These are phyloP conservation scores for Trametes polyzona DNA, from an alignment of 1,284 basidiomycete genomes.

Conservation along the genomic window DNA sequence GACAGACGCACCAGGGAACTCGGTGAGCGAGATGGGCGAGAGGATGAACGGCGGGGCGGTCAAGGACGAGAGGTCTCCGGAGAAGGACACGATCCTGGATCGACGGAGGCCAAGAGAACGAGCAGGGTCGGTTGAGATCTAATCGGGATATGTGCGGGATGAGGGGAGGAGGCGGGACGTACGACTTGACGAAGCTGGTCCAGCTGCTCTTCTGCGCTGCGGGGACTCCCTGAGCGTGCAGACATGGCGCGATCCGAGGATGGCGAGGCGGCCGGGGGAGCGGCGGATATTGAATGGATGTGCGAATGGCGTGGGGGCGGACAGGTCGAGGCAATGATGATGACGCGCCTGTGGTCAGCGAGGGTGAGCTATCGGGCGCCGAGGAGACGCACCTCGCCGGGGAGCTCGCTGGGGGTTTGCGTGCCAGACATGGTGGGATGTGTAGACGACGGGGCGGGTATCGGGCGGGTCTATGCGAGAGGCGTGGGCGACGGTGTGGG, in stretches of 20 bases:
- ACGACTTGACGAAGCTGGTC: slow-evolving; percentile 85
- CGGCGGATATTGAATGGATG: not conserved
- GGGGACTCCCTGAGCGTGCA: slow-evolving; percentile 61
- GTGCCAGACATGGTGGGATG: slow-evolving; percentile 17
- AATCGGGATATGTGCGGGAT: not conserved
- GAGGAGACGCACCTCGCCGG: slow-evolving; percentile 25
- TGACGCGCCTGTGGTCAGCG: slow-evolving; percentile 20
- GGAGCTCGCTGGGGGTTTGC: slow-evolving; percentile 23
- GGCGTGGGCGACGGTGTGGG: slow-evolving; percentile 3
- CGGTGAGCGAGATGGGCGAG: slow-evolving; percentile 83
- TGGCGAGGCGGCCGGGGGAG: not conserved
- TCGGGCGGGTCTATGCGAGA: slow-evolving; percentile 1
- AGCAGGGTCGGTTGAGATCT: not conserved
- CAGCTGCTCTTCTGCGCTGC: slow-evolving; percentile 75
- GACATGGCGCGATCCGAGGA: not conserved
- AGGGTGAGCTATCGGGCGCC: not conserved
- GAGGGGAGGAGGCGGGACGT: slow-evolving; percentile 32
- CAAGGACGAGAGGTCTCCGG: slow-evolving; percentile 91
- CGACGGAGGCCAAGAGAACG: slow-evolving; percentile 3
- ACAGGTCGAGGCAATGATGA: slow-evolving; percentile 23
- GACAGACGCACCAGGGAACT: slow-evolving; percentile 76
- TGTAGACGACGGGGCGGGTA: slow-evolving; percentile 6
- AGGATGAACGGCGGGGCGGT: slow-evolving; percentile 96
- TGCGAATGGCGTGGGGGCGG: slow-evolving; percentile 2
- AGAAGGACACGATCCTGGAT: slow-evolving; percentile 80